Base-by-base conservation (phyloP, 2,329 filamentous ascomycete species). In the Bimuria novae-zelandiae region DNA sequence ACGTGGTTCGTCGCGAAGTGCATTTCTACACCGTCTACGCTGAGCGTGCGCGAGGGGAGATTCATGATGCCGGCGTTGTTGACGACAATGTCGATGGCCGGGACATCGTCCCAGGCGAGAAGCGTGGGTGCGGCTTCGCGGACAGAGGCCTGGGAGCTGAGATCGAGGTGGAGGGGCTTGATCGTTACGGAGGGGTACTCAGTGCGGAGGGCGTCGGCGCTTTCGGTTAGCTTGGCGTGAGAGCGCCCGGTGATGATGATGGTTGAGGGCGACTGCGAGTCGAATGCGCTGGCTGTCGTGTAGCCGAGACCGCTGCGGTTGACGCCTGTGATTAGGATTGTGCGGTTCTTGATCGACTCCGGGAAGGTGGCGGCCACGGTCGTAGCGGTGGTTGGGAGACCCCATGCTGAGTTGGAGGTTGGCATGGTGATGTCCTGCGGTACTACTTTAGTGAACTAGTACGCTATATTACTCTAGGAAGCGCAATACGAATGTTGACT, bases 1-100 rank as follows among this genome's bases (percentile, higher is more conserved):
- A 79, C 51, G 60, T 78, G 72, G 53, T 79, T 79, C 5, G 71
- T 75, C 16, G 71, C 77, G 49, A 79, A 73, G 33, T 77, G 74
- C 22, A 73, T 64, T 55, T 79, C 77, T 55, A 75, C 74, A 22
- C 75, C 76, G 4, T 54, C 51, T 19, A 77, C 72, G 23, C 61
- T 56, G 1, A 76, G 75, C 59, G 39, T 51, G 10, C 4, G 51
- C 12, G 42, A 27, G 7, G n/a, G 49, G n/a, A 52, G 27, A 17
- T 36, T 43, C 43, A 47, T 47, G 10, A 52, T 19, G 2, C 43
- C 50, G 1, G 75, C 75, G 51, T 77, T 76, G 54, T 68, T 61
- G 41, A 76, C 61, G 4, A 77, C 61, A 35, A 77, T 61, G 52
- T 77, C 74, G 11, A 78, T 63, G 0, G 16, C 60, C 3, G 43